Percentiles rank a stretch among this genome's conserved stretches.
phyloP scores from a whole-genome alignment of 305 asterid genomes.

The Fraxinus angustifolia region DNA sequence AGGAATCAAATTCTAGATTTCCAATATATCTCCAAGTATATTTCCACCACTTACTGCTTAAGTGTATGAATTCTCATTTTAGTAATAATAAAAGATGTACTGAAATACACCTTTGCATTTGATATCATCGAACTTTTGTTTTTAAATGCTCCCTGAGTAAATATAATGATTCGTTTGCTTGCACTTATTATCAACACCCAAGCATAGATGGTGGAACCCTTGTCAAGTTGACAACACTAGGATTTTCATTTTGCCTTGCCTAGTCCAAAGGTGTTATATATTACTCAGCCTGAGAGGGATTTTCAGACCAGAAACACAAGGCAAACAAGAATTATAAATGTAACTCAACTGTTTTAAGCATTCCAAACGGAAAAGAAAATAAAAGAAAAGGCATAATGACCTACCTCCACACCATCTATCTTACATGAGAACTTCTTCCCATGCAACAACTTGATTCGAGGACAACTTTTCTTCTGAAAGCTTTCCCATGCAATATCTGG shows the following conservation, averaged over 20 bases:
- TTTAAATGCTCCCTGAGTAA: background rate
- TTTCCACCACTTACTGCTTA: background rate
- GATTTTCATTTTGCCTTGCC: background rate
- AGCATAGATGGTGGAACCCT: background rate
- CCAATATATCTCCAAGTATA: background rate
- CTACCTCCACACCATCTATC: slow-evolving; percentile 87
- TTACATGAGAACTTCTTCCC: slow-evolving; percentile 86
- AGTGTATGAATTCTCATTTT: background rate
- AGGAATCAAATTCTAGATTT: background rate
- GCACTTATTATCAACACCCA: background rate
- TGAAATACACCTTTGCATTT: background rate
- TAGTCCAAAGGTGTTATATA: background rate
- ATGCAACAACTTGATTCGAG: slow-evolving; percentile 55
- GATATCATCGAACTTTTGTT: background rate
- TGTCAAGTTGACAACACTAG: background rate
- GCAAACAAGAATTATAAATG: background rate
- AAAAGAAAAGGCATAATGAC: slow-evolving; percentile 3
- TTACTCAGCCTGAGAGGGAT: background rate
- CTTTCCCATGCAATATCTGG: slow-evolving; percentile 84
- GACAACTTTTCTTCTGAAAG: slow-evolving; percentile 75
- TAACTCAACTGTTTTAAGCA: background rate
- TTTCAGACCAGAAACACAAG: background rate
- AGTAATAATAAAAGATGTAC: background rate
- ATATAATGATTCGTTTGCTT: background rate
- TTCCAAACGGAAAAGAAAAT: background rate